A percentile compares a stretch with the other conserved stretches of the same genome.
Evolutionary conservation across 495 filamentous ascomycete species (phyloP).

Genomic region (Neurospora tetrasperma): DNA sequence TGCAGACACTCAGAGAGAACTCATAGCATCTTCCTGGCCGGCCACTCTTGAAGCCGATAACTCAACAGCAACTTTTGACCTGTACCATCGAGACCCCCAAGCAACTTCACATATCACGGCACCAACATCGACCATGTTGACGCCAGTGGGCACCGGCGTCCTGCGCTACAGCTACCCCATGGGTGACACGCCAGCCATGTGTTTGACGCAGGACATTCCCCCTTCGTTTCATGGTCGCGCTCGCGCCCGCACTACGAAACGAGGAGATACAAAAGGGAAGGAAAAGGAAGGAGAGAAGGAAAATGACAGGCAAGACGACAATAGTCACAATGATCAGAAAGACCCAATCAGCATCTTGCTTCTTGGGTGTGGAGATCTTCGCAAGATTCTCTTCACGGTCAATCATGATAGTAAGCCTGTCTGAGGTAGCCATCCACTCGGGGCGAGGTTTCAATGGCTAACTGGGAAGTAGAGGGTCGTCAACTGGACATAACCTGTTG

Average conservation of each 20-base stretch:
- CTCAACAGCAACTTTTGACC: background rate
- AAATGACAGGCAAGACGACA: background rate
- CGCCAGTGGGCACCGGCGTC: background rate
- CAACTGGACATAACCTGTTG: conserved; percentile 24
- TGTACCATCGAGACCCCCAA: background rate
- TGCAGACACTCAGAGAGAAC: background rate
- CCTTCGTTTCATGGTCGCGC: background rate
- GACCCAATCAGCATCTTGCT: conserved; percentile 20
- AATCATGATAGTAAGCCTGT: conserved; percentile 10
- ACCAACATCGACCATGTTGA: background rate
- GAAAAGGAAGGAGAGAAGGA: background rate
- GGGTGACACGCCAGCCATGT: conserved; percentile 21
- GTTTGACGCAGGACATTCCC: conserved; percentile 19
- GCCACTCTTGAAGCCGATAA: background rate
- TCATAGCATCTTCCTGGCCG: background rate
- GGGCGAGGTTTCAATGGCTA: background rate
- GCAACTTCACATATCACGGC: background rate
- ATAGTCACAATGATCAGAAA: background rate
- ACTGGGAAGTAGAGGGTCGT: conserved; percentile 2
- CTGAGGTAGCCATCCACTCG: background rate
- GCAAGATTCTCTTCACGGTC: conserved; percentile 23
- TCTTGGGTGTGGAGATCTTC: conserved; percentile 24
- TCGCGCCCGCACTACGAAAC: background rate
- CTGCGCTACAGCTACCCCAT: conserved; percentile 12
- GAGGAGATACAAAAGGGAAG: background rate